Conservation (phyloP, 768 basidiomycete genomes). For the Phaeotremella fagi region DNA sequence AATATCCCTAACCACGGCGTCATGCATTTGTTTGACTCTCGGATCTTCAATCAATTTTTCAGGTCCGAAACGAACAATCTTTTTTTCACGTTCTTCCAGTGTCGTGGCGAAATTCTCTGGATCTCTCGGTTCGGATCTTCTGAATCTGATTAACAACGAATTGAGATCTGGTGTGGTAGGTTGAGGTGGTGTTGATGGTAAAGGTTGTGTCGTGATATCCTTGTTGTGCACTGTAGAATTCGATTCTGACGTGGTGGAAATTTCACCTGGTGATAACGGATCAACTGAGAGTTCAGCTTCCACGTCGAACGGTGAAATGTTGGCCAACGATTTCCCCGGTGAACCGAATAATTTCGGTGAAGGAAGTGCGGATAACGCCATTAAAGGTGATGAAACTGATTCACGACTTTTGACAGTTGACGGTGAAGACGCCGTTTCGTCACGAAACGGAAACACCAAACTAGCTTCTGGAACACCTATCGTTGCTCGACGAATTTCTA, state of each 20-base stretch:
- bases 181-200: background rate
- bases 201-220: background rate
- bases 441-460: constrained; percentile 31
- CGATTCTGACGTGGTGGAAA: background rate
- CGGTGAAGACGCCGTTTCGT: background rate
- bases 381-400: background rate
- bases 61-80: constrained; percentile 29
- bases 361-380: background rate
- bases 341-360: background rate
- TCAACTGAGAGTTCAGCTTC: background rate
- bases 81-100: background rate
- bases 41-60: constrained; percentile 38
- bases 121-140: constrained; percentile 1
- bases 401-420: background rate
- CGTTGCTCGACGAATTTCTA: constrained; percentile 27
- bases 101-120: background rate
- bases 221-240: background rate
- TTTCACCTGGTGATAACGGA: background rate
- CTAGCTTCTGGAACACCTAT: constrained; percentile 24
- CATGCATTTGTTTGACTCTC: constrained; percentile 21
- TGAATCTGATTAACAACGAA: constrained; percentile 4
- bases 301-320: constrained; percentile 22
- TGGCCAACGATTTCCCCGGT: background rate
- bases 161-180: constrained; percentile 3
- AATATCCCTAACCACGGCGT: constrained; percentile 34